A percentile compares a stretch with the other conserved stretches of the same genome.
phyloP scores from a whole-genome alignment of 2,329 filamentous ascomycete genomes.

The Penicillium sp. region DNA sequence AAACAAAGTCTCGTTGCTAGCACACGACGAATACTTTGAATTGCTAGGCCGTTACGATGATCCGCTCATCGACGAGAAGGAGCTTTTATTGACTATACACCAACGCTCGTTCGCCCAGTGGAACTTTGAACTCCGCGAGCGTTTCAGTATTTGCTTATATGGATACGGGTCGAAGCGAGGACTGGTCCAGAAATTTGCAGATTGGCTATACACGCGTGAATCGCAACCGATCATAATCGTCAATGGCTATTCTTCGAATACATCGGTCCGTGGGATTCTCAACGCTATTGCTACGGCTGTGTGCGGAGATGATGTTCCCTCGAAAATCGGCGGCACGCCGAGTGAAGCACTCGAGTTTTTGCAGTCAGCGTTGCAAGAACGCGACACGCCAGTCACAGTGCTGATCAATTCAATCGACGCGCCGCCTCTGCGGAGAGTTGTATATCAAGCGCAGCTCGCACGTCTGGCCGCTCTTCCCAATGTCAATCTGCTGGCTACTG shows the following conservation, averaged over 20 bases:
- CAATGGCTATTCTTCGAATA: slow-evolving; percentile 67
- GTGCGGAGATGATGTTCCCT: slow-evolving; percentile 36
- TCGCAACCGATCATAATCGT: slow-evolving; percentile 68
- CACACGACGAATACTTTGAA: slow-evolving; percentile 87
- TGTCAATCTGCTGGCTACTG: slow-evolving; percentile 72
- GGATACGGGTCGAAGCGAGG: slow-evolving; percentile 86
- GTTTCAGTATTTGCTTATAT: slow-evolving; percentile 86
- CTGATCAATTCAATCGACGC: slow-evolving; percentile 87
- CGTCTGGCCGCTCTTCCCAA: slow-evolving; percentile 69
- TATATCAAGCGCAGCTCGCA: slow-evolving; percentile 68
- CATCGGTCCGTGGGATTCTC: slow-evolving; percentile 44
- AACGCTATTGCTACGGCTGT: slow-evolving; percentile 64
- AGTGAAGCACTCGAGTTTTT: slow-evolving; percentile 65
- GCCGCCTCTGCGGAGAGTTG: slow-evolving; percentile 65
- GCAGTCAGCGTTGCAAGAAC: slow-evolving; percentile 56
- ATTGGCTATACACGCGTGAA: slow-evolving; percentile 56
- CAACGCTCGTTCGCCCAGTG: slow-evolving; percentile 82
- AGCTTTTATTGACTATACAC: slow-evolving; percentile 71
- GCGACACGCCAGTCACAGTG: slow-evolving; percentile 55
- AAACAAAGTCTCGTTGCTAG: slow-evolving; percentile 68
- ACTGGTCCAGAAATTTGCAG: slow-evolving; percentile 71
- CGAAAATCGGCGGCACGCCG: slow-evolving; percentile 61
- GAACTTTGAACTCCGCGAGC: slow-evolving; percentile 81
- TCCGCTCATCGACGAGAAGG: slow-evolving; percentile 65
- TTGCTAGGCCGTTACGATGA: slow-evolving; percentile 62